These are phyloP conservation scores for Trametes villosa DNA, from an alignment of 768 basidiomycete species.

Conservation along the genomic window DNA sequence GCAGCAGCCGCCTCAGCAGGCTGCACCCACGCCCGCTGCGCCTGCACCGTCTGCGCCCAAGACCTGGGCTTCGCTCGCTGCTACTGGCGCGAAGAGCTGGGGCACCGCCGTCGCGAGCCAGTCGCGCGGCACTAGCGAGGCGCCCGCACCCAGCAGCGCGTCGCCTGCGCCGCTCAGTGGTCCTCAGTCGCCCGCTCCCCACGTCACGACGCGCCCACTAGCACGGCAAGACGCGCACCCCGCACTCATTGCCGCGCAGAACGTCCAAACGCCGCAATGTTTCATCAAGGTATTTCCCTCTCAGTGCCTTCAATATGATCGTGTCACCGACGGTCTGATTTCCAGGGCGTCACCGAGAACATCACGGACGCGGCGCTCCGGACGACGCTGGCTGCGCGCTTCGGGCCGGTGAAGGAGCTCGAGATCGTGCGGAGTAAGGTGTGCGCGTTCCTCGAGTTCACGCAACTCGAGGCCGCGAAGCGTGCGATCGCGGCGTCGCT, in stretches of 20 bases:
- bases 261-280: constrained; percentile 73
- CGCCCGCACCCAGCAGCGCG: constrained; percentile 48
- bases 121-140: constrained; percentile 76
- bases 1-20: constrained; percentile 33
- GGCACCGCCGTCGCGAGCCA: constrained; percentile 80
- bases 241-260: constrained; percentile 57
- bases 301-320: constrained; percentile 5
- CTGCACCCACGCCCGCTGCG: constrained; percentile 38
- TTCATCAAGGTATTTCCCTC: constrained; percentile 79
- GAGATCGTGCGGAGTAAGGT: constrained; percentile 89
- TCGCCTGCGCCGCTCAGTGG: constrained; percentile 30
- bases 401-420: constrained; percentile 84
- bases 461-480: constrained; percentile 74
- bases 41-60: constrained; percentile 59
- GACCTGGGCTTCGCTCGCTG: constrained; percentile 93
- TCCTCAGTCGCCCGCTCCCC: constrained; percentile 41
- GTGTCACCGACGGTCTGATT: background rate
- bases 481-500: constrained; percentile 82
- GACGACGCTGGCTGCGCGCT: constrained; percentile 57
- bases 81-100: constrained; percentile 83
- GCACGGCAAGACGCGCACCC: constrained; percentile 50
- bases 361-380: constrained; percentile 57
- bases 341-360: constrained; percentile 72
- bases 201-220: constrained; percentile 41
- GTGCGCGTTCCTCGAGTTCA: constrained; percentile 95